Conservation (phyloP, 495 filamentous ascomycete genomes). For the Chaetomium fimeti region DNA sequence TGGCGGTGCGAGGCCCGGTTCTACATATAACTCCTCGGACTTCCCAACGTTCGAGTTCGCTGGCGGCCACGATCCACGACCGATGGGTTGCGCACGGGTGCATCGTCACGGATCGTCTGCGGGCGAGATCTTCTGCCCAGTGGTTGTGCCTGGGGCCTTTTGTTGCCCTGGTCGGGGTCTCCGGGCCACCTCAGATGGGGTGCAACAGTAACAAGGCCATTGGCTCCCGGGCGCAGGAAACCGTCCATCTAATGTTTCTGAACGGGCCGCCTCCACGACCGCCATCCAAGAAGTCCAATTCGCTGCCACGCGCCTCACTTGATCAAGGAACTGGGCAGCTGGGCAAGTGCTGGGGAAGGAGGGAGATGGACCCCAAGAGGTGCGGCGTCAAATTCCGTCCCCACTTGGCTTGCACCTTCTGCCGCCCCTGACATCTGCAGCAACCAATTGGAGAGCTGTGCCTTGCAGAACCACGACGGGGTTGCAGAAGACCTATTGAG, state of each 20-base stretch:
- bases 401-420: slow-evolving; percentile 4
- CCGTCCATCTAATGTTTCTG: slow-evolving; percentile 27
- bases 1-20: slow-evolving; percentile 12
- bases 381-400: slow-evolving; percentile 2
- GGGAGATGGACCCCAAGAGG: not conserved
- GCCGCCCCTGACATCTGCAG: slow-evolving; percentile 17
- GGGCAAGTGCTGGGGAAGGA: too few relatives aligned
- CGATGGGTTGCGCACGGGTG: not conserved
- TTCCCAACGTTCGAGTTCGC: not conserved
- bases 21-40: slow-evolving; percentile 14
- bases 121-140: slow-evolving; percentile 6
- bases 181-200: slow-evolving; percentile 18
- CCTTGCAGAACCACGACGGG: slow-evolving; percentile 17
- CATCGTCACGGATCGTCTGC: slow-evolving; percentile 3
- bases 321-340: too few relatives aligned
- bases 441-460: slow-evolving; percentile 18
- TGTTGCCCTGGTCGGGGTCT: not conserved
- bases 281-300: not conserved
- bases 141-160: not conserved
- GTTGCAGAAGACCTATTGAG: not conserved
- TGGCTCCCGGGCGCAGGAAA: slow-evolving; percentile 15
- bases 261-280: slow-evolving; percentile 16
- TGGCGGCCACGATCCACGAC: not conserved
- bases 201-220: slow-evolving; percentile 21
- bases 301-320: not conserved